Base-by-base conservation (phyloP, 2,329 filamentous ascomycete genomes). In the Talaromyces sp. region DNA sequence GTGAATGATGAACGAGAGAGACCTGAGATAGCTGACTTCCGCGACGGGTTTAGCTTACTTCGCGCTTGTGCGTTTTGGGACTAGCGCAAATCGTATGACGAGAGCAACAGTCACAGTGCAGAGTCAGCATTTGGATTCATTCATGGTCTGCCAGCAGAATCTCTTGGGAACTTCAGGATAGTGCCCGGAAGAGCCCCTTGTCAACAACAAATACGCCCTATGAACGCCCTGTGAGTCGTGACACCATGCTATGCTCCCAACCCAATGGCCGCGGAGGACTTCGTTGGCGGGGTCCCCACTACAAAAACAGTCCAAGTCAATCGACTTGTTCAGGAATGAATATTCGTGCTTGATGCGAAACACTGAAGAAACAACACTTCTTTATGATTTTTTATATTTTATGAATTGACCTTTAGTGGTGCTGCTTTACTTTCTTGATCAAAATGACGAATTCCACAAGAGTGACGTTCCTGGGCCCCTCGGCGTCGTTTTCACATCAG, bases 401-500 rank as follows among this genome's bases (percentile, higher is more conserved):
- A 19, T 10, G 24, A 29, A n/a, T 26, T 52, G 12, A 52, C 29
- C 29, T 52, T 19, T 52, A 27, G 17, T 29, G 26, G 8, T n/a
- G 29, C 29, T 52, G 24, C 48, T n/a, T 4, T 17, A 52, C 3
- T n/a, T 7, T 52, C 14, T n/a, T 17, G 48, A 52, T 2, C 32
- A 48, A 31, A 24, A 54, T 43, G 35, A 71, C 71, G 69, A 59
- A 63, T 56, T 66, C 65, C 32, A 62, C 72, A 51, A 69, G 65
- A 59, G 72, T 77, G 41, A 81, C 85, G 48, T 90, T 85, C 68
- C 73, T 90, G 31, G 87, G 87, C 8, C 87, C 87, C 3, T 73
- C 79, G 65, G 85, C 85, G 26, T 88, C 86, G 35, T 89, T 88
- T 70, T 88, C 87, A 29, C 87, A 90, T 71, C 86, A 89, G 81